Conservation (phyloP, 169 alveolate genomes). For the Gregarina niphandrodes region DNA sequence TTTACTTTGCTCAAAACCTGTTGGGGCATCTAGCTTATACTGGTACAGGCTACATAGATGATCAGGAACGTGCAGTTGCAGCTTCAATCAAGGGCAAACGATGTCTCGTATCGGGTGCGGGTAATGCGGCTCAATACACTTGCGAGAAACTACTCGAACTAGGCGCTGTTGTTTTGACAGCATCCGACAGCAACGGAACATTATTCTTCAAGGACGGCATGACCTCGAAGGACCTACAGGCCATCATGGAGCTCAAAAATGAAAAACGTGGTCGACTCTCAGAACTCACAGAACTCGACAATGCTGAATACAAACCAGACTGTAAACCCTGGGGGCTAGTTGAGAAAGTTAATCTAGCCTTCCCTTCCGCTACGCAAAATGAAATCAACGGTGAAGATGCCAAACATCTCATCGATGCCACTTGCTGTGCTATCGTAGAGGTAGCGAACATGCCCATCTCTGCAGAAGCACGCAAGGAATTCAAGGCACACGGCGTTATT, state of each 20-base stretch:
- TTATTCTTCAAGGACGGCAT: constrained; percentile 37
- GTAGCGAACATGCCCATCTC: constrained; percentile 61
- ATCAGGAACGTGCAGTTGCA: too few relatives aligned
- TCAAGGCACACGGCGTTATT: constrained; percentile 23
- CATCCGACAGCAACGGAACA: constrained; percentile 41
- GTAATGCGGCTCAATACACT: constrained; percentile 51
- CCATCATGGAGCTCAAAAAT: constrained; percentile 27
- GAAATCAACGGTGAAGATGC: constrained; percentile 43
- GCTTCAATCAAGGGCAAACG: constrained; percentile 26
- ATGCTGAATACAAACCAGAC: constrained; percentile 24
- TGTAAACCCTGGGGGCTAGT: constrained; percentile 39
- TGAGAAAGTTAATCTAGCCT: constrained; percentile 34
- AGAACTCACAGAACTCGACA: constrained; percentile 24
- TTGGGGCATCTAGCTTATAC: too few relatives aligned
- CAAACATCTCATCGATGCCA: constrained; percentile 20
- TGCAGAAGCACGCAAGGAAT: constrained; percentile 33
- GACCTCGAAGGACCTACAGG: constrained; percentile 23
- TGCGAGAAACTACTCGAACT: constrained; percentile 39
- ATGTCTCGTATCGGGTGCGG: constrained; percentile 49
- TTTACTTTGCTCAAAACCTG: constrained; percentile 39
- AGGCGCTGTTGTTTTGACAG: constrained; percentile 42
- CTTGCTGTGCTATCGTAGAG: constrained; percentile 32
- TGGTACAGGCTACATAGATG: too few relatives aligned
- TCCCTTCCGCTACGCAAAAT: constrained; percentile 57
- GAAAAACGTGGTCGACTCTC: constrained; percentile 21